These are phyloP conservation scores for Euphorbia schlechtendalii DNA, from an alignment of 441 rosid species.

Conservation along the genomic window DNA sequence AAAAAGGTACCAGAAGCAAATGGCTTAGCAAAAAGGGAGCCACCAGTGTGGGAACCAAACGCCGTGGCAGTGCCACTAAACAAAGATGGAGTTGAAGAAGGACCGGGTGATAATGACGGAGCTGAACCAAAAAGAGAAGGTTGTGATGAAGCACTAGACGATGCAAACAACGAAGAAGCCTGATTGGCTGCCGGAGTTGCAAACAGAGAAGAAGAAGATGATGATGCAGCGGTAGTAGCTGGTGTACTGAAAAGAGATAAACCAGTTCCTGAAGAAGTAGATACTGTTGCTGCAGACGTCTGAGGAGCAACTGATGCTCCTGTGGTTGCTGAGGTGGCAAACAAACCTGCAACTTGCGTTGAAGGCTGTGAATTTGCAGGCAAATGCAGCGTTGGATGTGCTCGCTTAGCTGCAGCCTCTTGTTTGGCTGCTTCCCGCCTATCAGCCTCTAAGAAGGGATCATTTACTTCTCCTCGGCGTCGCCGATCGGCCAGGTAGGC, in stretches of 20 bases:
- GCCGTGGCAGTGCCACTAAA: too few species aligned
- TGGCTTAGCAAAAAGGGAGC: too few species aligned
- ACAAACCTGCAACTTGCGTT: slow-evolving; percentile 61
- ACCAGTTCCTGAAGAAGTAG: slow-evolving; percentile 66
- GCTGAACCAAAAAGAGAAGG: too few species aligned
- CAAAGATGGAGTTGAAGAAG: too few species aligned
- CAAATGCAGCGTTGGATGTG: slow-evolving; percentile 92
- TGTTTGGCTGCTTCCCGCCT: slow-evolving; percentile 93
- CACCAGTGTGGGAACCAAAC: too few species aligned
- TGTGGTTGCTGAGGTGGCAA: slow-evolving; percentile 52
- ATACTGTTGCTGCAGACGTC: slow-evolving; percentile 35
- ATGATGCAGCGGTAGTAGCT: slow-evolving; percentile 36
- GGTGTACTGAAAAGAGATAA: slow-evolving; percentile 66
- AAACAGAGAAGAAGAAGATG: slow-evolving; percentile 67
- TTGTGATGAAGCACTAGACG: too few species aligned
- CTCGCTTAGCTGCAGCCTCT: slow-evolving; percentile 97
- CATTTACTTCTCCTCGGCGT: slow-evolving; percentile 67
- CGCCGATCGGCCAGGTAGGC: slow-evolving; percentile 94
- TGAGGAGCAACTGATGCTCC: slow-evolving; percentile 43
- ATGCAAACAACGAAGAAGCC: too few species aligned
- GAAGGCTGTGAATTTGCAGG: slow-evolving; percentile 52
- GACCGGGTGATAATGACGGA: too few species aligned
- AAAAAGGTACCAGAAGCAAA: too few species aligned
- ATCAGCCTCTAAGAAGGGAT: slow-evolving; percentile 98
- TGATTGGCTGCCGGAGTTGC: slow-evolving; percentile 36